Conservation (phyloP, 345 rosid species). For the Pugionium dolabratum region DNA sequence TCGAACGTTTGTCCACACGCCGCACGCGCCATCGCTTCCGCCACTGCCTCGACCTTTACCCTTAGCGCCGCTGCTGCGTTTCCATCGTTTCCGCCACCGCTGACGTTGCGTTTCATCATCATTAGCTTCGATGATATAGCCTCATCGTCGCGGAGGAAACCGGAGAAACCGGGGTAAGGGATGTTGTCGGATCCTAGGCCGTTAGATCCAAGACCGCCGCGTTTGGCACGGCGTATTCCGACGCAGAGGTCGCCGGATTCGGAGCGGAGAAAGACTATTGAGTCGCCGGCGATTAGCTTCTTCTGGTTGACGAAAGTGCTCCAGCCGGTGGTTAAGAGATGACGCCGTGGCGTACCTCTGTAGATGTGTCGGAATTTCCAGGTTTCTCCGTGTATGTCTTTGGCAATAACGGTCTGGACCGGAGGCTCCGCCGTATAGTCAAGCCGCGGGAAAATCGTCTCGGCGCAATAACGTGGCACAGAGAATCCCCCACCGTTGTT, state of each 20-base stretch:
- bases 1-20: conserved; percentile 72
- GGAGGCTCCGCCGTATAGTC: conserved; percentile 90
- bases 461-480: conserved; percentile 95
- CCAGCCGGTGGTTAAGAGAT: conserved; percentile 79
- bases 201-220: conserved; percentile 47
- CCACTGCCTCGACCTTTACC: conserved; percentile 61
- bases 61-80: conserved; percentile 48
- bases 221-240: conserved; percentile 80
- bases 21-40: conserved; percentile 72
- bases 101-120: conserved; percentile 40
- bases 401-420: conserved; percentile 79
- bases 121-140: conserved; percentile 16
- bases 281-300: conserved; percentile 90
- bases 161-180: conserved; percentile 55
- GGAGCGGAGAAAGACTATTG: conserved; percentile 82
- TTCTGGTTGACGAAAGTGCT: conserved; percentile 96
- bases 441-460: conserved; percentile 84
- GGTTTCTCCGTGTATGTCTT: conserved; percentile 84
- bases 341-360: conserved; percentile 94
- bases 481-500: conserved; percentile 99
- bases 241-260: conserved; percentile 81
- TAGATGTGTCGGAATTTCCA: conserved; percentile 97
- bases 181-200: conserved; percentile 15
- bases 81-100: conserved; percentile 23
- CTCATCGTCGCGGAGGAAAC: conserved; percentile 60